Conservation (phyloP, 352 stramenopile genomes). For the Pythium apleroticum region DNA sequence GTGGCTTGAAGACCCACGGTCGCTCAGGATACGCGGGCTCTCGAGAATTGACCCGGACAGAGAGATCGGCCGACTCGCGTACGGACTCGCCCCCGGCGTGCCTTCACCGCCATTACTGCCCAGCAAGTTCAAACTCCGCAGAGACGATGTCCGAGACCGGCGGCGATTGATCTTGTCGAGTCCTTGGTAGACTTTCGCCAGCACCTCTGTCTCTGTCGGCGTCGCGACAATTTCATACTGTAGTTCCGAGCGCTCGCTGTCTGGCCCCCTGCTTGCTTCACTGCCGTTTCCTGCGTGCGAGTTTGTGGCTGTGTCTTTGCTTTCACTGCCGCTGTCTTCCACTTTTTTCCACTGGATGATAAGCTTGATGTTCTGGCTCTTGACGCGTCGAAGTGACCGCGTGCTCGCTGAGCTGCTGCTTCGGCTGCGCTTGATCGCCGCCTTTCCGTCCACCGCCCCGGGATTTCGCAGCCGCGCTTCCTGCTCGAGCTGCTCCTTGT, state of each 20-base stretch:
- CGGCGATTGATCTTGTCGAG: constrained; percentile 75
- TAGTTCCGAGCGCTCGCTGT: constrained; percentile 25
- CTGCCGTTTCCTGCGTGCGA: constrained; percentile 1
- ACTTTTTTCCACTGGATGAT: constrained; percentile 67
- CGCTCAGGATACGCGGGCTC: constrained; percentile 40
- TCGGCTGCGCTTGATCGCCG: constrained; percentile 24
- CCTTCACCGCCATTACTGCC: constrained; percentile 29
- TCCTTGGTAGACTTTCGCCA: constrained; percentile 64
- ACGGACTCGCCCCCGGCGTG: constrained; percentile 28
- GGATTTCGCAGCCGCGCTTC: constrained; percentile 64
- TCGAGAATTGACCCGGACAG: constrained; percentile 57
- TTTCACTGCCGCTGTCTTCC: constrained; percentile 9
- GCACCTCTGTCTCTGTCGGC: constrained; percentile 67
- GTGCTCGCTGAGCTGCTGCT: constrained; percentile 42
- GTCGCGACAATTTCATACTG: constrained; percentile 68
- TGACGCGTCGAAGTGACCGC: constrained; percentile 20
- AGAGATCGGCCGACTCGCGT: constrained; percentile 51
- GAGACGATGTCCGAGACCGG: constrained; percentile 62
- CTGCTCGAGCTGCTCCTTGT: constrained; percentile 55
- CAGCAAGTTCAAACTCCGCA: constrained; percentile 51
- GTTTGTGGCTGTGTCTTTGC: not conserved
- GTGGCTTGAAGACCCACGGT: constrained; percentile 25
- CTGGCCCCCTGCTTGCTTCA: constrained; percentile 37
- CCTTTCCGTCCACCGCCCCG: not conserved
- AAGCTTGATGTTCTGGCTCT: constrained; percentile 61